A percentile compares a stretch with the other conserved stretches of the same genome.
These are phyloP conservation scores for Phytophthora hibernalis DNA, from an alignment of 352 stramenopile species.

Conservation along the genomic window DNA sequence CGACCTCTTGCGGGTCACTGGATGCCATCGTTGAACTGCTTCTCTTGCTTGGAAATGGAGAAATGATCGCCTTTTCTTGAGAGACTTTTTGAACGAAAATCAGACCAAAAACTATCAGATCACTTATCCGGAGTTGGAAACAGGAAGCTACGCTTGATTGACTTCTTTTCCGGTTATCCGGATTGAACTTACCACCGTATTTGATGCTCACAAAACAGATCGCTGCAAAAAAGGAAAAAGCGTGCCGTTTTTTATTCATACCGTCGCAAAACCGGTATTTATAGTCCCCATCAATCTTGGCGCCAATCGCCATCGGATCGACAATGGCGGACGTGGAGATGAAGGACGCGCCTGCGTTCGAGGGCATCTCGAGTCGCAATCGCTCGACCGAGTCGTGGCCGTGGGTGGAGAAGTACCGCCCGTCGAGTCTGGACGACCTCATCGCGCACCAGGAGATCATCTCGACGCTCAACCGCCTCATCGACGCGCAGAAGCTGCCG, in stretches of 20 bases:
- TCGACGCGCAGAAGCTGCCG: slow-evolving; percentile 96
- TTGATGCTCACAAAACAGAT: not conserved
- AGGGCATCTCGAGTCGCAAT: slow-evolving; percentile 86
- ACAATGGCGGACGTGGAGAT: slow-evolving; percentile 73
- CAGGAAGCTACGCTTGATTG: no score
- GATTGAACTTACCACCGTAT: not conserved
- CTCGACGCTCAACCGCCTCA: slow-evolving; percentile 95
- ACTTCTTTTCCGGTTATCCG: slow-evolving; percentile 1
- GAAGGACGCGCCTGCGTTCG: slow-evolving; percentile 71
- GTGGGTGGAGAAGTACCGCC: slow-evolving; percentile 99
- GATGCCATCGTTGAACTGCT: slow-evolving; percentile 18
- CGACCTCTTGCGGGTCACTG: slow-evolving; percentile 45
- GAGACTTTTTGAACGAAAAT: slow-evolving; percentile 16
- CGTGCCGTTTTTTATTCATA: no score
- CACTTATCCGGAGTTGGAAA: slow-evolving; percentile 2
- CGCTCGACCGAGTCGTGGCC: slow-evolving; percentile 90
- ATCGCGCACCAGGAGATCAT: slow-evolving; percentile 98
- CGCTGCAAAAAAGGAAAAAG: no score
- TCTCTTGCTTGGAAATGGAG: slow-evolving; percentile 6
- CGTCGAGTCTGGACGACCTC: slow-evolving; percentile 93
- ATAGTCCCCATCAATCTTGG: no score
- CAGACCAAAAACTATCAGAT: slow-evolving; percentile 17
- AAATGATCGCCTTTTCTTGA: slow-evolving; percentile 12
- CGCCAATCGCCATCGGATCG: no score
- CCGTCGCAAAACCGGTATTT: no score